Base-by-base conservation (phyloP, 2,329 filamentous ascomycete species). In the Colletotrichum scovillei region DNA sequence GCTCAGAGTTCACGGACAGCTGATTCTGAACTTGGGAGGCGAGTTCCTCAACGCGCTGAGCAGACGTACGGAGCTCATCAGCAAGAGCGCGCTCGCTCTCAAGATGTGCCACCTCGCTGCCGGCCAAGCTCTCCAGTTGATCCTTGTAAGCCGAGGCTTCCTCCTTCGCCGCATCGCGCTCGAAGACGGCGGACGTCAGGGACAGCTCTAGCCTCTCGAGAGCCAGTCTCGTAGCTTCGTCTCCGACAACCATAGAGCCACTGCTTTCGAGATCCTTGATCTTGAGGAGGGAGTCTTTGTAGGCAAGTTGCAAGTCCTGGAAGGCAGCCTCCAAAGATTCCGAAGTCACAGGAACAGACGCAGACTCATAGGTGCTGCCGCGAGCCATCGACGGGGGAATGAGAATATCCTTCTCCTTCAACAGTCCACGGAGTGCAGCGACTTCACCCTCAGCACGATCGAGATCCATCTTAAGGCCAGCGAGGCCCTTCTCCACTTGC, bases 381-480 rank as follows among this genome's bases (percentile, higher is more conserved):
- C 86, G 87, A 63, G 85, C 86, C 70, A 89, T 83, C 19, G 88
- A 88, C 58, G 91, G 91, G 0, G 93, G 92, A 28, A 94, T 91
- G 53, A 92, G 86, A 68, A 95, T 95, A 78, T 98, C 95, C 77
- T 95, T 93, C 81, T 97, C 94, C 74, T 92, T 87, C 24, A 98
- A 88, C 30, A 98, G 86, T 38, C 87, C 89, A 56, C 94, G 92
- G 53, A 99, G 88, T n/a, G 94, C 94, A 53, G 90, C 87, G 35
- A 97, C 97, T 84, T 99, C 97, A 81, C 97, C 94, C 82, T 98
- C 95, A 30, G 97, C 95, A 75, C 95, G 94, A 82, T 98, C 97
- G 55, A 99, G 90, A 80, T 98, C 96, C 93, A 98, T 98, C 85
- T 98, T 97, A 69, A 98, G 85, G 68, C 95, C 95, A 65, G 91